Evolutionary conservation across 257 asterid genomes (phyloP), one percentile per base, ranked within the genome.

Genomic region (Solanum medicagineum): DNA sequence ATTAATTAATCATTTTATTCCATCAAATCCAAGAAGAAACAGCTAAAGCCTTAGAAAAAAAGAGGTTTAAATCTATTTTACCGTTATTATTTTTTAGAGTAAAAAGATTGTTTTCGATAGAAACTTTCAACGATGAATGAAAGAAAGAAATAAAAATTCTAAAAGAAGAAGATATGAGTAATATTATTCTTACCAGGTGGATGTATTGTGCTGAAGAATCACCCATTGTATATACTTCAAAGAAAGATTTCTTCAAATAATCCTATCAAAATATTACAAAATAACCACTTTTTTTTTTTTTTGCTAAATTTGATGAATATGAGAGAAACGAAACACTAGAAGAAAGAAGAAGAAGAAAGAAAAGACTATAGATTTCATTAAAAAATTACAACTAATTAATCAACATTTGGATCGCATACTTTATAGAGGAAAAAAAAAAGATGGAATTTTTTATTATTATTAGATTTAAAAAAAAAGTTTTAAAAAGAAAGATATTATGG

Each of bases 171-270:
- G 10, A 55, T 26, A 24, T 77, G 3, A 14, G 7, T 4, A 6
- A 49, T 13, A 3, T 1, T 69, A n/a, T 9, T 17, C 82, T 85
- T 87, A 95, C 99, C 97, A 87, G 85, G 81, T 91, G 98, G 87
- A 95, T 94, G 90, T 94, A 95, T 66, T 91, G 92, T 9, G 99
- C 71, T 7, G 98, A 89, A 60, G 85, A 62, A 60, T 94, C 97
- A 19, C 84, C 97, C 97, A 94, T 93, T 81, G 14, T 29, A 71
- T 16, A 15, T 26, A 56, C 54, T 75, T 49, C 42, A 20, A 55
- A 26, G 17, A 9, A 68, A 40, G 17, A 44, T 53, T 53, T 44
- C 10, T 71, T 8, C 10, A 71, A 71, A 54, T 13, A 22, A 74
- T 70, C 10, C 53, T 42, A 70, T 42, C 29, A 88, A 44, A 14